Conservation (phyloP, 164 flowering plant genomes). For the Magnolia kwangsiensis region DNA sequence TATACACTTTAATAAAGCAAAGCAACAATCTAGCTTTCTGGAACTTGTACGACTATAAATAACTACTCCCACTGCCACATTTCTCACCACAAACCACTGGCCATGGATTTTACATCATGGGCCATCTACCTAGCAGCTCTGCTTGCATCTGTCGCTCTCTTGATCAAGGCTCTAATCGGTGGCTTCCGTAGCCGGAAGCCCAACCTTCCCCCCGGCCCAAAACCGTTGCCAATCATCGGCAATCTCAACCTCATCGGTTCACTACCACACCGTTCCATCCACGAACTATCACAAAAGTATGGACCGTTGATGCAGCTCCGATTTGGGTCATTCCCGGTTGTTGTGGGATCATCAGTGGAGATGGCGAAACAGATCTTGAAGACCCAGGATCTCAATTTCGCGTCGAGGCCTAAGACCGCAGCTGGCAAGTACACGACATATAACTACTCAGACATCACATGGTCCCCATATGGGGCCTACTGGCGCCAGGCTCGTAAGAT, state of each 20-base stretch:
- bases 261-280: constrained; percentile 30
- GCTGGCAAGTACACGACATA: constrained; percentile 73
- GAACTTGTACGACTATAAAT: too few relatives aligned
- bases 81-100: too few relatives aligned
- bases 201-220: constrained; percentile 40
- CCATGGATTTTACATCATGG: not conserved
- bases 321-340: constrained; percentile 26
- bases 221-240: constrained; percentile 35
- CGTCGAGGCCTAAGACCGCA: constrained; percentile 53
- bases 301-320: constrained; percentile 34
- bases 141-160: constrained; percentile 4
- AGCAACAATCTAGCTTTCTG: too few relatives aligned
- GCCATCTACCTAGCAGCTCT: not conserved
- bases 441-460: constrained; percentile 63
- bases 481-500: constrained; percentile 74
- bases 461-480: constrained; percentile 75
- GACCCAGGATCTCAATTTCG: constrained; percentile 55
- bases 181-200: constrained; percentile 3
- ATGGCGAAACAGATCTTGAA: constrained; percentile 50
- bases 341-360: constrained; percentile 30
- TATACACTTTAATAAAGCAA: too few relatives aligned
- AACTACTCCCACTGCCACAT: too few relatives aligned
- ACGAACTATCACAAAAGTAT: constrained; percentile 22
- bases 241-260: constrained; percentile 31
- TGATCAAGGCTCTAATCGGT: constrained; percentile 8